Percentiles rank a stretch among this genome's conserved stretches.
Evolutionary conservation across 1,284 basidiomycete species (phyloP).

Genomic region (Cutaneotrichosporon daszewskae): DNA sequence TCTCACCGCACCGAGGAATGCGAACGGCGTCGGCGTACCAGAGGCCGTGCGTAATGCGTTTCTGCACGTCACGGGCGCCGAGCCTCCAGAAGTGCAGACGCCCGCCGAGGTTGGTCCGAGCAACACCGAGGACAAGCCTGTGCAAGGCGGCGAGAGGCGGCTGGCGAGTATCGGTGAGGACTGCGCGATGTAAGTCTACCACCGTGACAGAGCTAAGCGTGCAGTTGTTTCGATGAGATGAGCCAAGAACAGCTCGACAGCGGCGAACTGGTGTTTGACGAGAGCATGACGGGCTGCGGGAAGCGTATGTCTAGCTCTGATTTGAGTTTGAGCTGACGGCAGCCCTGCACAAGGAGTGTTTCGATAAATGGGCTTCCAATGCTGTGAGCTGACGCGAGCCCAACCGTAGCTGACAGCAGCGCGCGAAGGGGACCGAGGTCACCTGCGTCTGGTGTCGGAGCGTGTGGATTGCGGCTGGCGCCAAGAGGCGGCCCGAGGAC

Average conservation of each 20-base stretch:
- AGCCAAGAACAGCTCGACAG: conserved; percentile 19
- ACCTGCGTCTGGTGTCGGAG: conserved; percentile 40
- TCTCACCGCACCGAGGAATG: not conserved
- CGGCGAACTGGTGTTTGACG: conserved; percentile 27
- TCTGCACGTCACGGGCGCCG: conserved; percentile 21
- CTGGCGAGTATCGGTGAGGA: conserved; percentile 30
- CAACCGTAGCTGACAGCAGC: conserved; percentile 6
- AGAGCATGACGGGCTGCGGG: conserved; percentile 27
- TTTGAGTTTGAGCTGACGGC: not conserved
- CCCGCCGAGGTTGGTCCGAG: not conserved
- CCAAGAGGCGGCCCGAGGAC: conserved; percentile 5
- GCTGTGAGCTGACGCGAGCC: conserved; percentile 14
- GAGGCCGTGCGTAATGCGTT: conserved; percentile 18
- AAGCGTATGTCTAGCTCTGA: conserved; percentile 20
- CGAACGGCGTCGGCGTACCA: conserved; percentile 12
- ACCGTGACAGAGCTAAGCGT: not conserved
- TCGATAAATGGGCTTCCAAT: conserved; percentile 30
- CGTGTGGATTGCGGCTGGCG: conserved; percentile 12
- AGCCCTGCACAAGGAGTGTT: conserved; percentile 35
- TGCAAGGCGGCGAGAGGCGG: conserved; percentile 14
- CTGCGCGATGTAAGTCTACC: conserved; percentile 30
- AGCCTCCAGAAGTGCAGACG: conserved; percentile 4
- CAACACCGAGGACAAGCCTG: no score
- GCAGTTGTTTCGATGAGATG: conserved; percentile 38
- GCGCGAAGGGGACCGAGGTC: conserved; percentile 14